phyloP scores from a whole-genome alignment of 2,329 filamentous ascomycete species.

The Aspergillus amoenus region DNA sequence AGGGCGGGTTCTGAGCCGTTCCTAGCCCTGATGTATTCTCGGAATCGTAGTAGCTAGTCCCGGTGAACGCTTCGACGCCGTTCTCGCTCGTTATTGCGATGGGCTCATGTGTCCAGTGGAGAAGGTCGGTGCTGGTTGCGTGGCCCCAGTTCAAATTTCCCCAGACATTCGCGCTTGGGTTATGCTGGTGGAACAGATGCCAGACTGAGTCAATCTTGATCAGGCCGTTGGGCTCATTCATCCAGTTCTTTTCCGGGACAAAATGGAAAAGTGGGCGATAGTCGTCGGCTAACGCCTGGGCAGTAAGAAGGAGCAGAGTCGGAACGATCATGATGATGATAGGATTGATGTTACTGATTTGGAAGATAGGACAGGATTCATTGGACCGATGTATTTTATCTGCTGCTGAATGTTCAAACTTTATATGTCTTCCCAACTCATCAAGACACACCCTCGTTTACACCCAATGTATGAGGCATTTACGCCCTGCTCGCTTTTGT shows the following conservation, averaged over 20 bases:
- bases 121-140: constrained; percentile 35
- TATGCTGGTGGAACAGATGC: constrained; percentile 27
- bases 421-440: too few species aligned
- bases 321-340: too few species aligned
- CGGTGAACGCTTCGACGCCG: neutral
- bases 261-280: constrained; percentile 19
- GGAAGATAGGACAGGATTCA: too few species aligned
- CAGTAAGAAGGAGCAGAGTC: too few species aligned
- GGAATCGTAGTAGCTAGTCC: neutral
- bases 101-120: constrained; percentile 59
- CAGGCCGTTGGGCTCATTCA: constrained; percentile 27
- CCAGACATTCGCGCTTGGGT: constrained; percentile 21
- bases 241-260: constrained; percentile 16
- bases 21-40: constrained; percentile 5
- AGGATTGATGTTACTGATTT: too few species aligned
- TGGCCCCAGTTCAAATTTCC: constrained; percentile 28
- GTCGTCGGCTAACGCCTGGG: neutral
- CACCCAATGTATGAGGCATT: too few species aligned
- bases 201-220: neutral
- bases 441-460: too few species aligned
- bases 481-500: too few species aligned
- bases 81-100: constrained; percentile 56
- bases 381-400: too few species aligned
- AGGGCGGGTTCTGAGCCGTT: neutral
- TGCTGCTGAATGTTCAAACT: too few species aligned